phyloP scores from a whole-genome alignment of 192 early-diverging fungal species.

The Rhizoclosmatium globosum region DNA sequence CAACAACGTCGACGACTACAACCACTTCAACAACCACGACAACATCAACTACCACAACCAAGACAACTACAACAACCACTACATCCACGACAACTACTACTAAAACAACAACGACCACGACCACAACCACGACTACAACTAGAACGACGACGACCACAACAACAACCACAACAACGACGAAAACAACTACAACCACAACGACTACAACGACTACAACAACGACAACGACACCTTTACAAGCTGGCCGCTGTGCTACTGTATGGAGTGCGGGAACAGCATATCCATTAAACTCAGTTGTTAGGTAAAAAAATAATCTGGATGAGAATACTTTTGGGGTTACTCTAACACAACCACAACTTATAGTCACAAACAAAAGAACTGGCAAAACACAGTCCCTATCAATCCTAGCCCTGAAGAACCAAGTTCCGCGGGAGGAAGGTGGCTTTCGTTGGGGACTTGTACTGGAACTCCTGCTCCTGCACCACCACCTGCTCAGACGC shows the following conservation, averaged over 20 bases:
- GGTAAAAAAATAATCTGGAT: too few relatives aligned
- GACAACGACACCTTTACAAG: background rate
- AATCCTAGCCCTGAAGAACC: background rate
- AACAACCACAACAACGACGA: background rate
- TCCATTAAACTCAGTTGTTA: background rate
- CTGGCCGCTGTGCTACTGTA: background rate
- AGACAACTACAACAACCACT: background rate
- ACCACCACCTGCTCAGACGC: too few relatives aligned
- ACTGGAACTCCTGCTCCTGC: too few relatives aligned
- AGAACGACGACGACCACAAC: background rate
- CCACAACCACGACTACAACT: background rate
- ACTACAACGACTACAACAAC: background rate
- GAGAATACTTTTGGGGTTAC: too few relatives aligned
- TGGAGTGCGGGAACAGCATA: background rate
- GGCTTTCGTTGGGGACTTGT: too few relatives aligned
- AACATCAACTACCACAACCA: constrained; percentile 1
- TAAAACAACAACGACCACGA: background rate
- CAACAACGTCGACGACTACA: background rate
- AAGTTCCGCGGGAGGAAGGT: background rate
- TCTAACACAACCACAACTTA: too few relatives aligned
- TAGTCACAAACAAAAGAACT: background rate
- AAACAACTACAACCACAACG: background rate
- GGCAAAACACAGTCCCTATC: background rate
- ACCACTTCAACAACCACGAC: background rate
- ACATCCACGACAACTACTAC: background rate